phyloP scores from a whole-genome alignment of 768 basidiomycete species.

The Suillus cothurnatus region DNA sequence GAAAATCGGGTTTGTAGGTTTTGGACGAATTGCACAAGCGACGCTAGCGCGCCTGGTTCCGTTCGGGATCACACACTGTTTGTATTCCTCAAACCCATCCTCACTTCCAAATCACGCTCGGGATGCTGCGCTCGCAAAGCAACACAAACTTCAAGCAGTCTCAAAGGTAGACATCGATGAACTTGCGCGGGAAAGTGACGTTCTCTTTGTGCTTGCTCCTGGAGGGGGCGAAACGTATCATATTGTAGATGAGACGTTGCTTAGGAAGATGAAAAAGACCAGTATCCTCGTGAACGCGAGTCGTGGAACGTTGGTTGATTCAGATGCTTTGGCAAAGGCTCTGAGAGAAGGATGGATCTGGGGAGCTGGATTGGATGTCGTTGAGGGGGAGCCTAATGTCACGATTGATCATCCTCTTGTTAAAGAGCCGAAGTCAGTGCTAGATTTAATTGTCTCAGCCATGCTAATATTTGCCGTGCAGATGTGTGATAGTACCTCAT shows the following conservation, averaged over 20 bases:
- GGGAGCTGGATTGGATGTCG: constrained; percentile 92
- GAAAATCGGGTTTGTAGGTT: constrained; percentile 90
- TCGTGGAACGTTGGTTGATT: constrained; percentile 88
- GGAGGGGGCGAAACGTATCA: constrained; percentile 73
- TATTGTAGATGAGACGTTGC: constrained; percentile 68
- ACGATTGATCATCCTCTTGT: constrained; percentile 76
- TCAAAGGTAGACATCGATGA: constrained; percentile 62
- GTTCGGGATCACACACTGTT: constrained; percentile 75
- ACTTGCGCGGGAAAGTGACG: constrained; percentile 79
- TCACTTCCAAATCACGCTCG: constrained; percentile 45
- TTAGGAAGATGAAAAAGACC: constrained; percentile 83
- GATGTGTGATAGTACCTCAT: constrained; percentile 85
- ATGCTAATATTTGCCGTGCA: constrained; percentile 27
- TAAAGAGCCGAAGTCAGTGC: constrained; percentile 62
- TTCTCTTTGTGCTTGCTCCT: constrained; percentile 82
- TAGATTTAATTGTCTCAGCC: neutral
- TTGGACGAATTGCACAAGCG: constrained; percentile 91
- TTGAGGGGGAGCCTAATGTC: constrained; percentile 89
- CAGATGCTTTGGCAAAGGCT: constrained; percentile 83
- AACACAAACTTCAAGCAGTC: constrained; percentile 40
- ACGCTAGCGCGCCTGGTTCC: constrained; percentile 77
- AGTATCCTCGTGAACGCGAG: constrained; percentile 84
- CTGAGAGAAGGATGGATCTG: constrained; percentile 79
- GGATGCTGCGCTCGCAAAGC: constrained; percentile 41
- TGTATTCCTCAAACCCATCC: constrained; percentile 66